Evolutionary conservation across 2,329 filamentous ascomycete species (phyloP).

Genomic region (Neobulgaria alba): DNA sequence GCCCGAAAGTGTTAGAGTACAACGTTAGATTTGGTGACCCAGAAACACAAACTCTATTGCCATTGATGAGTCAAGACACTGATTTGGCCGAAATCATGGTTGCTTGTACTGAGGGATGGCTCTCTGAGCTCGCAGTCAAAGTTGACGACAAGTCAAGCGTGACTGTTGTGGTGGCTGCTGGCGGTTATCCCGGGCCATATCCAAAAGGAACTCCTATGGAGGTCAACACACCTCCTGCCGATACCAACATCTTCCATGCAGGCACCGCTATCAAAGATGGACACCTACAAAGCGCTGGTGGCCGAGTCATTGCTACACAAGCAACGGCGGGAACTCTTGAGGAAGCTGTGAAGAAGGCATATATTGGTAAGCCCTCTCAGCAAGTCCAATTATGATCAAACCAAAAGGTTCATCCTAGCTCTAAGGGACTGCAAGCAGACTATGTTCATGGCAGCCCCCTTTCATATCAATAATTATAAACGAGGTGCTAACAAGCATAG

Average conservation of each 20-base stretch:
- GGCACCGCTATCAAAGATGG: constrained; percentile 62
- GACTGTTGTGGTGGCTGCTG: constrained; percentile 89
- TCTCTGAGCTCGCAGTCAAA: constrained; percentile 61
- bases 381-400: no score
- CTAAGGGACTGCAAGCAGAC: neutral
- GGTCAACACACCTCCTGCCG: constrained; percentile 37
- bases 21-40: constrained; percentile 91
- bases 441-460: neutral
- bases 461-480: neutral
- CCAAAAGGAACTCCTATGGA: constrained; percentile 62
- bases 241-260: constrained; percentile 81
- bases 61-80: constrained; percentile 66
- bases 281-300: constrained; percentile 69
- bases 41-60: constrained; percentile 79
- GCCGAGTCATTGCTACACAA: constrained; percentile 89
- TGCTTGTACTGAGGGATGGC: constrained; percentile 67
- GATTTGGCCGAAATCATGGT: constrained; percentile 86
- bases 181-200: constrained; percentile 83
- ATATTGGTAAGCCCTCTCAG: constrained; percentile 46
- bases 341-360: constrained; percentile 80
- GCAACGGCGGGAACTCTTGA: constrained; percentile 68
- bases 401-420: no score
- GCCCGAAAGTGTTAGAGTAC: constrained; percentile 82
- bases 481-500: constrained; percentile 25
- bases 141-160: constrained; percentile 64